phyloP scores from a whole-genome alignment of 257 asterid genomes.

The Buddleja alternifolia region DNA sequence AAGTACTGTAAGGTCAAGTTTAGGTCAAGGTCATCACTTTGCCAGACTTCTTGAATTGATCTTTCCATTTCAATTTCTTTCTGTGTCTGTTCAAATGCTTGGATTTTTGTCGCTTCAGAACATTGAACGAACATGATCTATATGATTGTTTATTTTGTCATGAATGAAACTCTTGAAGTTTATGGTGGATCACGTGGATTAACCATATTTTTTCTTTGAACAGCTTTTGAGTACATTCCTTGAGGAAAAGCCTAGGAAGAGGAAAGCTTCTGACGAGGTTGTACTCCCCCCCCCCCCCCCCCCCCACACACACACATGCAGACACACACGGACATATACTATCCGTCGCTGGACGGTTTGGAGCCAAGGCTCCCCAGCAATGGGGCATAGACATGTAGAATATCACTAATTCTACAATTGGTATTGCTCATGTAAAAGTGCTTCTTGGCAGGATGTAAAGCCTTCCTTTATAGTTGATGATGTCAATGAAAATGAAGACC shows the following conservation, averaged over 20 bases:
- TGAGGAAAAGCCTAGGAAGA: conserved; percentile 63
- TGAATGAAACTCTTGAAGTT: conserved; percentile 11
- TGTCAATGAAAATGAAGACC: conserved; percentile 35
- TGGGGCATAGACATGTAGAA: no score
- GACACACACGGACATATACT: background rate
- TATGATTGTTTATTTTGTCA: conserved; percentile 10
- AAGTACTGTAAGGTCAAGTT: background rate
- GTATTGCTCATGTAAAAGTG: conserved; percentile 21
- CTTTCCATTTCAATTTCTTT: background rate
- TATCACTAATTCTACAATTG: background rate
- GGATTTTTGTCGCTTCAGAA: conserved; percentile 1
- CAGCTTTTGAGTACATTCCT: conserved; percentile 68
- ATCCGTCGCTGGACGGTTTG: no score
- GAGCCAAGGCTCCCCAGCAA: no score
- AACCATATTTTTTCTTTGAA: conserved; percentile 14
- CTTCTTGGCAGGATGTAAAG: conserved; percentile 48
- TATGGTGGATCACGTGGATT: background rate
- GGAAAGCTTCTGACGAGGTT: conserved; percentile 55
- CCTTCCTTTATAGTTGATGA: conserved; percentile 68
- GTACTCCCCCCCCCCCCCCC: conserved; percentile 14
- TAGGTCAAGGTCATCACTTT: background rate
- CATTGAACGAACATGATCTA: conserved; percentile 1
- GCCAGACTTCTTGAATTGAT: background rate
- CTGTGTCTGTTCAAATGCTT: background rate
- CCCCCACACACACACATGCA: background rate